Conservation (phyloP, 1,284 basidiomycete genomes). For the Naganishia cerealis region DNA sequence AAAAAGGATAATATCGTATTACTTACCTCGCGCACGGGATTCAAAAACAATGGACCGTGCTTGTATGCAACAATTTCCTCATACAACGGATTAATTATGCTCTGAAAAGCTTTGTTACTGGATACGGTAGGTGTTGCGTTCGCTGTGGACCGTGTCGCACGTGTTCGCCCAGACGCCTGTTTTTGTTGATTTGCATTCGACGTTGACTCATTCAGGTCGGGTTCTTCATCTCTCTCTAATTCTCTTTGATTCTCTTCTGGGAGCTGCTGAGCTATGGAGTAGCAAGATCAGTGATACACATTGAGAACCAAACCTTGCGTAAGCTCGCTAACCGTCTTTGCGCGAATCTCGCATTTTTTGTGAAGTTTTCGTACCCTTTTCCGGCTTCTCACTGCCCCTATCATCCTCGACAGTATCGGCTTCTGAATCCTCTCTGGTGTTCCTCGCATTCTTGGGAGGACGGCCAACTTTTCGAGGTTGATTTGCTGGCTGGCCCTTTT, state of each 20-base stretch:
- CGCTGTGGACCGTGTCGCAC: conserved; percentile 22
- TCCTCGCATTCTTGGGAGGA: neutral
- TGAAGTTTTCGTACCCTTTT: conserved; percentile 4
- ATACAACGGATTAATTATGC: conserved; percentile 32
- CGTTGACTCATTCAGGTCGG: neutral
- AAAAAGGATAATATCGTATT: neutral
- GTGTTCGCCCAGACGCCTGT: conserved; percentile 2
- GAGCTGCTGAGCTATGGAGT: conserved; percentile 26
- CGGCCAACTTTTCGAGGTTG: conserved; percentile 16
- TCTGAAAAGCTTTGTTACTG: conserved; percentile 27
- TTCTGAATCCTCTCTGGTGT: conserved; percentile 1
- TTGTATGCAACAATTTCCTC: conserved; percentile 31
- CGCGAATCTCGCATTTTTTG: conserved; percentile 11
- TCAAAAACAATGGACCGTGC: conserved; percentile 31
- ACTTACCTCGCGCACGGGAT: conserved; percentile 32
- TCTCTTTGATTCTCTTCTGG: conserved; percentile 22
- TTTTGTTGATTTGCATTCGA: neutral
- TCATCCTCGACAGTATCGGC: conserved; percentile 21
- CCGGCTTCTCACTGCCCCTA: conserved; percentile 16
- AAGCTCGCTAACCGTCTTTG: conserved; percentile 21
- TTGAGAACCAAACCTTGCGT: neutral
- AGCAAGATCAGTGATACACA: neutral
- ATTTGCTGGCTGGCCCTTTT: neutral
- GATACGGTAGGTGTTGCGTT: conserved; percentile 15
- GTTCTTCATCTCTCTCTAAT: conserved; percentile 6